Evolutionary conservation across 345 rosid genomes (phyloP).

Genomic region (Syzygium jambos): DNA sequence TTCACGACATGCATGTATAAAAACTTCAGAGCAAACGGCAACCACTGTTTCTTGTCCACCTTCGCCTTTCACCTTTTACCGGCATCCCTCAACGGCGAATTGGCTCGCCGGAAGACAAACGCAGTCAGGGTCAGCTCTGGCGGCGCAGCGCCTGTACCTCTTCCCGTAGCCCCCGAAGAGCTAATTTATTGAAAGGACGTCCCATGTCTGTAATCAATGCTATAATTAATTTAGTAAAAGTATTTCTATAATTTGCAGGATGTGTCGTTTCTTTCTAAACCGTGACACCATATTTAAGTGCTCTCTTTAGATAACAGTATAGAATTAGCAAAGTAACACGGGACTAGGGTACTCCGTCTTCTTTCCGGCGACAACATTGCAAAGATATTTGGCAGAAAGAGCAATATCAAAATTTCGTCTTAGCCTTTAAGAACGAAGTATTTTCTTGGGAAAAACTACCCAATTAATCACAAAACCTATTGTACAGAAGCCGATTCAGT

Average conservation of each 20-base stretch:
- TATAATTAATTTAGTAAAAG: neutral
- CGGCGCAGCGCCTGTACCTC: neutral
- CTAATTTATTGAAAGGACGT: neutral
- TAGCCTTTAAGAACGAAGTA: neutral
- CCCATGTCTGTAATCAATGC: neutral
- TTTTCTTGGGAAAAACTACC: no score
- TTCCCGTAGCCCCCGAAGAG: neutral
- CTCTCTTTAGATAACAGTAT: neutral
- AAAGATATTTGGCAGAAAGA: neutral
- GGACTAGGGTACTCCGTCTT: neutral
- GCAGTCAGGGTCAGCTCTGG: neutral
- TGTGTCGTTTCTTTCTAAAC: neutral
- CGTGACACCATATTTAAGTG: neutral
- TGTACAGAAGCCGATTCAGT: no score
- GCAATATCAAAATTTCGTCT: neutral
- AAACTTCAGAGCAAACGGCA: neutral
- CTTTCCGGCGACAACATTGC: neutral
- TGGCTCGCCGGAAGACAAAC: neutral
- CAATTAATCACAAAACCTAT: no score
- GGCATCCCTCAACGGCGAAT: neutral
- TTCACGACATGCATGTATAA: neutral
- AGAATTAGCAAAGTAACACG: neutral
- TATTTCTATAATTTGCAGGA: neutral
- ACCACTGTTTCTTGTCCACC: neutral
- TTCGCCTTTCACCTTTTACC: neutral